phyloP scores from a whole-genome alignment of 495 filamentous ascomycete genomes.

The Neurospora cerealis region DNA sequence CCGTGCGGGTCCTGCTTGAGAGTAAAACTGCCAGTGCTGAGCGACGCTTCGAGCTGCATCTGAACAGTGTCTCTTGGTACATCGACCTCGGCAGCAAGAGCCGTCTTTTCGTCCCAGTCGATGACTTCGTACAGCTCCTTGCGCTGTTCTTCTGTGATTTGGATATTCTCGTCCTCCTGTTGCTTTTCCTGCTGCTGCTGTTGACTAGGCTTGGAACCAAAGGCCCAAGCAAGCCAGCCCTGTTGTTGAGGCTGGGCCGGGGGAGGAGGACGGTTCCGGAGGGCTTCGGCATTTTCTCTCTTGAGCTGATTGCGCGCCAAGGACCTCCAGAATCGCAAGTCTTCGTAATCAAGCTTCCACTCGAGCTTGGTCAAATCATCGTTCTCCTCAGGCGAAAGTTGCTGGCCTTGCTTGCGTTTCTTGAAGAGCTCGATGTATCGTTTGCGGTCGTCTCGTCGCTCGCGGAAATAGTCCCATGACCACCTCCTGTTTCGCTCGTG shows the following conservation, averaged over 20 bases:
- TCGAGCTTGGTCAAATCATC: constrained; percentile 69
- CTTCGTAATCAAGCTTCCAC: constrained; percentile 84
- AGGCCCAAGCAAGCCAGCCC: constrained; percentile 81
- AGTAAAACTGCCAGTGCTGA: constrained; percentile 89
- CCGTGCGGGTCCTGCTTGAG: constrained; percentile 80
- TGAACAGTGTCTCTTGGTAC: constrained; percentile 84
- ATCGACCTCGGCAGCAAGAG: constrained; percentile 76
- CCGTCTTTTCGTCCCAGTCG: constrained; percentile 95
- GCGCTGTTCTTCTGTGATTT: constrained; percentile 89
- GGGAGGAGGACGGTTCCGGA: constrained; percentile 34
- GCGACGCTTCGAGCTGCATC: constrained; percentile 78
- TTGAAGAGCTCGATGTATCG: constrained; percentile 93
- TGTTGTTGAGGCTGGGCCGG: constrained; percentile 48
- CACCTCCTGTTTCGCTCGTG: constrained; percentile 82
- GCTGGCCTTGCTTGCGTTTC: constrained; percentile 73
- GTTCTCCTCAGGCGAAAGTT: constrained; percentile 54
- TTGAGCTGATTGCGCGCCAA: constrained; percentile 87
- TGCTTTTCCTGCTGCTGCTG: constrained; percentile 40
- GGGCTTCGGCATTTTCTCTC: constrained; percentile 80
- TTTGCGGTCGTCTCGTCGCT: constrained; percentile 80
- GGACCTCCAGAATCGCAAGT: constrained; percentile 93
- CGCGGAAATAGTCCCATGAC: constrained; percentile 91
- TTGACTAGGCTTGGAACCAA: constrained; percentile 56
- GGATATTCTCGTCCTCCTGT: constrained; percentile 53
- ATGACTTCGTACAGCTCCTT: constrained; percentile 96